Evolutionary conservation across 1,284 basidiomycete species (phyloP), one percentile per base, ranked within the genome.

Genomic region (Malassezia obtusa): DNA sequence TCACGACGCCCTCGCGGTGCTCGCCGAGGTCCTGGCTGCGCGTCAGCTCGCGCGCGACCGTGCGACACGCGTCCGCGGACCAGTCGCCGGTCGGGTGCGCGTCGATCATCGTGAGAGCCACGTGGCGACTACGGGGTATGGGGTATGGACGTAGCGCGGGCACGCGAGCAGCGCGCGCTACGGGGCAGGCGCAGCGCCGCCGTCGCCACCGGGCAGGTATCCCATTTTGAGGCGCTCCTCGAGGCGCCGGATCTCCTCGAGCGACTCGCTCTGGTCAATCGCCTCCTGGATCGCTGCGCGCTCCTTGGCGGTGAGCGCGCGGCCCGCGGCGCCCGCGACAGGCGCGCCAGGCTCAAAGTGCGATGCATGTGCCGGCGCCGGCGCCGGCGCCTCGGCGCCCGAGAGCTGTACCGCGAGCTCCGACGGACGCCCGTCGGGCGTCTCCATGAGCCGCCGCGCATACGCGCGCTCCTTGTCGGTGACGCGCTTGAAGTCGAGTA

Each of bases 401-500:
- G 43, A 36, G 6, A 55, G 25, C 15, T 41, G 40, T n/a, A 45
- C 57, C 10, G 67, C 67, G n/a, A 69, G 50, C 3, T 61, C 57
- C 6, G 61, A 59, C 14, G 63, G 62, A 21, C 59, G 49, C 1
- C 63, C 67, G 30, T 69, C 68, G 10, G 59, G 36, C 1, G 58
- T 59, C 57, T 67, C 62, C 60, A 71, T 62, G 17, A 68, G 41
- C 10, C 60, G 50, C 32, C 59, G 64, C 10, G 68, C 67, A 24
- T 63, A 22, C 10, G 33, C 59, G 15, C 67, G 56, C 39, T 69
- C 65, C 81, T 89, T 87, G 75, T 95, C 89, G 76, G 88, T 87
- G 73, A 99, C 86, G 76, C 92, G 84, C 79, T 88, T 84, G 77
- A 87, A 98, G 80, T 99, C 94, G 69, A 99, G 81, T 75, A 91